Evolutionary conservation across 2,329 filamentous ascomycete species (phyloP), one percentile per base, ranked within the genome.

Genomic region (Hypoxylon sp.): DNA sequence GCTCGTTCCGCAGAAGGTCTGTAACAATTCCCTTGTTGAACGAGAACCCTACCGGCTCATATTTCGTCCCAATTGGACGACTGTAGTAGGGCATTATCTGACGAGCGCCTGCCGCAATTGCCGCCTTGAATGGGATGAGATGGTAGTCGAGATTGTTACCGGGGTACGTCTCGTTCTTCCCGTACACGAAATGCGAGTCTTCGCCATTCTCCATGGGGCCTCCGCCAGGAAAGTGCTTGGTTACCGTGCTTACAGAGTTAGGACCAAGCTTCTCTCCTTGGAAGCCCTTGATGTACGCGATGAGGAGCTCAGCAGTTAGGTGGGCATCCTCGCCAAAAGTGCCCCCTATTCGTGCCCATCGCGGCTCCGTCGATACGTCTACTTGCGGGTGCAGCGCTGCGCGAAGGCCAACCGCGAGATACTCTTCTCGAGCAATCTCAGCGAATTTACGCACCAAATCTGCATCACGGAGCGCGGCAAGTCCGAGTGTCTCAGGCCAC

Each of bases 1-100:
- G 77, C 51, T 86, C 78, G 1, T 80, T 70, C 0, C 82, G 81
- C 1, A 87, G 76, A 0, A 88, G 80, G 33, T 81, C 83, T 0
- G 85, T 87, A 51, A 87, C 80, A 35, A 87, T 82, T 1, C 76
- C 79, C 66, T 84, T 85, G 77, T 87, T 86, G 76, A 87, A 86
- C 0, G 81, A 81, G 70, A 86, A 85, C 0, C 81, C 85, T 6
- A 86, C 82, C 11, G 82, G 74, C 71, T 85, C 83, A 58, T 81
- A 85, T 25, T 82, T 74, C 0, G 82, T 83, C 1, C 81, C 82
- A 17, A 86, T 80, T 0, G 85, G 84, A 0, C 82, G 79, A 0
- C 82, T 84, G 71, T 85, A 85, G 74, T 85, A 85, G 0, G 83
- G 84, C 84, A 87, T 86, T 61, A 87, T 86, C 66, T 86, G 84